These are phyloP conservation scores for Lipomyces japonicus DNA, from an alignment of 805 yeast species.

Conservation along the genomic window DNA sequence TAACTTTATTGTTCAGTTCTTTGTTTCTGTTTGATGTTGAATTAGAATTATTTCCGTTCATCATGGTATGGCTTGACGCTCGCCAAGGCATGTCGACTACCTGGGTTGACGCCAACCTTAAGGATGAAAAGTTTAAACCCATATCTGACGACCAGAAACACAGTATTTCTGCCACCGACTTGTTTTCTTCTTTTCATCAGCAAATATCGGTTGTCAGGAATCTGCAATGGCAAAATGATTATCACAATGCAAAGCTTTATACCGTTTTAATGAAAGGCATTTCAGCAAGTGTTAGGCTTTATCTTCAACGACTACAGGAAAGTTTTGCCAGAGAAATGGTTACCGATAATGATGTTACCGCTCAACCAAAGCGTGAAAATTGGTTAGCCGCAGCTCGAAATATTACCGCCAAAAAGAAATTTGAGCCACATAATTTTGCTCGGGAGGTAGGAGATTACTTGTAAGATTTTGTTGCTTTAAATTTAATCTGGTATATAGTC, in stretches of 20 bases:
- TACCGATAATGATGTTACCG: background rate
- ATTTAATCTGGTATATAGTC: conserved; percentile 51
- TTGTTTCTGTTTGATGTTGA: conserved; percentile 57
- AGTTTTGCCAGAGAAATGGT: conserved; percentile 31
- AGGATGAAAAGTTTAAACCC: conserved; percentile 44
- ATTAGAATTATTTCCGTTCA: conserved; percentile 48
- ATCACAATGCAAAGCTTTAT: conserved; percentile 58
- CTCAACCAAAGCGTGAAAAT: conserved; percentile 29
- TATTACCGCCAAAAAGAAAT: conserved; percentile 38
- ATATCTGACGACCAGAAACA: conserved; percentile 33
- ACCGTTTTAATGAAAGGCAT: conserved; percentile 60
- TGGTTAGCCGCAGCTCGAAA: conserved; percentile 39
- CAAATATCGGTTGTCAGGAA: conserved; percentile 54
- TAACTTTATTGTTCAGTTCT: conserved; percentile 5
- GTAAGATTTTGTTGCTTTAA: conserved; percentile 50
- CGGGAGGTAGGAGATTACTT: conserved; percentile 20
- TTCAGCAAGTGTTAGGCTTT: conserved; percentile 55
- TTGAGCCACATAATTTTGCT: conserved; percentile 15
- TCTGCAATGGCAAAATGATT: conserved; percentile 62
- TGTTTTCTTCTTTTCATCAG: conserved; percentile 60
- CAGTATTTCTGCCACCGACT: conserved; percentile 64
- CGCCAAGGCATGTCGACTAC: conserved; percentile 46
- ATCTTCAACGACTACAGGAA: conserved; percentile 38
- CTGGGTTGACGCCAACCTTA: conserved; percentile 54
- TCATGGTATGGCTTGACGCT: conserved; percentile 42